Conservation (phyloP, 257 asterid genomes). For the Jaltomata sinuosa region DNA sequence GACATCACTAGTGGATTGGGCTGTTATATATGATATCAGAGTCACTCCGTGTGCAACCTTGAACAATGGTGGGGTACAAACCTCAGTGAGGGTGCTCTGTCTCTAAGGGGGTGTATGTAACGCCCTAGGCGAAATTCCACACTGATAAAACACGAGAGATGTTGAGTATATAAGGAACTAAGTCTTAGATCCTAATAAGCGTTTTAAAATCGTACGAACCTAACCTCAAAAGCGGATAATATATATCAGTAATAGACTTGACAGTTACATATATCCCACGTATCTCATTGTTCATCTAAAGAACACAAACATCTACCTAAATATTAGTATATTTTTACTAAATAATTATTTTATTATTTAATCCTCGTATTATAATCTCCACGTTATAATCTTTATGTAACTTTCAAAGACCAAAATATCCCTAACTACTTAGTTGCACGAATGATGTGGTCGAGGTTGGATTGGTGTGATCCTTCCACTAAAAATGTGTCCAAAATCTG, state of each 20-base stretch:
- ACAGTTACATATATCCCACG: neutral
- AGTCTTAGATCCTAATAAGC: no score
- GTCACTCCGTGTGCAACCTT: neutral
- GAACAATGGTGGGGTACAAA: neutral
- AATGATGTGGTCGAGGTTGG: neutral
- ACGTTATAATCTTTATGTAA: neutral
- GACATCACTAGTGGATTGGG: neutral
- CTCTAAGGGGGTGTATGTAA: neutral
- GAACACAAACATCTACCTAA: neutral
- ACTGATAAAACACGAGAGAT: no score
- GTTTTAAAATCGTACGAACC: no score
- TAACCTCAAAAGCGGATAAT: no score
- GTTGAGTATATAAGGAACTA: no score
- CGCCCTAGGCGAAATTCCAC: no score
- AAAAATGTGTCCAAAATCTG: neutral
- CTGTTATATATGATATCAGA: neutral
- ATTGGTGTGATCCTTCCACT: neutral
- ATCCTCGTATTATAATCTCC: neutral
- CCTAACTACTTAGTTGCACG: neutral
- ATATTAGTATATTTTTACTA: neutral
- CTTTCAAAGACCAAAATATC: neutral
- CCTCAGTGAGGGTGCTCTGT: neutral
- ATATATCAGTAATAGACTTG: no score
- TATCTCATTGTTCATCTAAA: neutral
- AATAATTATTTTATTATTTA: neutral